Percentiles rank a stretch among this genome's conserved stretches.
These are phyloP conservation scores for Quercus wislizeni DNA, from an alignment of 306 rosid species.

Conservation along the genomic window DNA sequence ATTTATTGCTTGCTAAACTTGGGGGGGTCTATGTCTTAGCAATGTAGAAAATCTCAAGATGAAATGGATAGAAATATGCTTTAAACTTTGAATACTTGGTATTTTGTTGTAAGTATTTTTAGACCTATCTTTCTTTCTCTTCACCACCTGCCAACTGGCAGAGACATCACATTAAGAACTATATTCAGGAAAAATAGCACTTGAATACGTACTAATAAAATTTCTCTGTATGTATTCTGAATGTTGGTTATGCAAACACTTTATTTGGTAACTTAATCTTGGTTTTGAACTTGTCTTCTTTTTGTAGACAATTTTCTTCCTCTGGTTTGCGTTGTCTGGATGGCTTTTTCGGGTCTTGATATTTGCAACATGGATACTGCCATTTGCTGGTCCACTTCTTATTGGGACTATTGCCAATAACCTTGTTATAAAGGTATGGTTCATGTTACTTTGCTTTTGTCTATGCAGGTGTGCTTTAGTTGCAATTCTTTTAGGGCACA, in stretches of 20 bases:
- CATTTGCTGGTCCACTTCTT: conserved; percentile 94
- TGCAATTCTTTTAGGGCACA: background rate
- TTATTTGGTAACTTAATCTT: background rate
- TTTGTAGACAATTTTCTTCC: conserved; percentile 82
- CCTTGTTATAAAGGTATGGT: conserved; percentile 77
- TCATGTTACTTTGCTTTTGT: conserved; percentile 5
- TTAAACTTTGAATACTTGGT: too few relatives aligned
- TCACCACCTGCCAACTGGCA: too few relatives aligned
- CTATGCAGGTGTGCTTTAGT: background rate
- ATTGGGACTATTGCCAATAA: conserved; percentile 80
- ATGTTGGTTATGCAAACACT: background rate
- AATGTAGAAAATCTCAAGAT: background rate
- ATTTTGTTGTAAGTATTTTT: too few relatives aligned
- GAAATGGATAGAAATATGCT: background rate
- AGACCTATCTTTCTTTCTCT: too few relatives aligned
- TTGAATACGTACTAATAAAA: background rate
- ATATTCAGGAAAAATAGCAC: background rate
- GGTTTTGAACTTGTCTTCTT: conserved; percentile 1
- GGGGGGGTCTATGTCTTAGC: background rate
- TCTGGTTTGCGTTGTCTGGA: conserved; percentile 96
- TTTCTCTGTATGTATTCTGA: background rate
- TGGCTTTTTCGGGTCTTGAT: conserved; percentile 87
- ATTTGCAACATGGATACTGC: conserved; percentile 79
- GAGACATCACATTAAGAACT: background rate
- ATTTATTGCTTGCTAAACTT: too few relatives aligned